Base-by-base conservation (phyloP, 2,329 filamentous ascomycete genomes). In the Colletotrichum gloeosporioides region DNA sequence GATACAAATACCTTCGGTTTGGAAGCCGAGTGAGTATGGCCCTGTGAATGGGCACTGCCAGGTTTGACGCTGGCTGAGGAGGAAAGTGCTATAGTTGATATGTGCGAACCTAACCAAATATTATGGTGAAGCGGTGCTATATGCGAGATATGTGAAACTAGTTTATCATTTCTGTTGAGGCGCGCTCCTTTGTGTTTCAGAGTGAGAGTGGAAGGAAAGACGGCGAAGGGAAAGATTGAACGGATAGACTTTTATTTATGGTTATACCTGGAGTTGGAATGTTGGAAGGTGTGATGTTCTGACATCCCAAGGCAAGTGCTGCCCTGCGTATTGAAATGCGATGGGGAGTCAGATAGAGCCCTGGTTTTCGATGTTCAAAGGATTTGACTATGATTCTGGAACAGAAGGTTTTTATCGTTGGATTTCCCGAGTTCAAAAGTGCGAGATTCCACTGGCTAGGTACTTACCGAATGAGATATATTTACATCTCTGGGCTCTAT, bases 151-250 rank as follows among this genome's bases (percentile, higher is more conserved):
- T 13, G 44, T 7, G n/a, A 53, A 53, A n/a, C n/a, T n/a, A 13
- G n/a, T 8, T 13, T 13, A 13, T 49, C 22, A n/a, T 13, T 36
- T 12, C 12, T 53, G n/a, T 53, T 53, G 44, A 53, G 12, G 5
- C 6, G 1, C n/a, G 3, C 6, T 53, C 4, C 4, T 22, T 22
- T 53, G n/a, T 49, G 44, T 22, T 22, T 3, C 4, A 13, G n/a
- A 4, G 7, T n/a, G 10, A 22, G 44, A 22, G 4, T 22, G 3
- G 6, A 9, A 13, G 6, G 6, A 13, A 13, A 22, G 44, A 6
- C 18, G 6, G 6, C 44, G 3, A 1, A 22, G 1, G n/a, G 0
- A 13, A 13, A 53, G 10, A 4, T 22, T 13, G 10, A 49, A 7
- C 1, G 10, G 44, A 13, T 49, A 4, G n/a, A 22, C 6, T 49